phyloP scores from a whole-genome alignment of 2,329 filamentous ascomycete species.

The Chaetomiaceae sp. region DNA sequence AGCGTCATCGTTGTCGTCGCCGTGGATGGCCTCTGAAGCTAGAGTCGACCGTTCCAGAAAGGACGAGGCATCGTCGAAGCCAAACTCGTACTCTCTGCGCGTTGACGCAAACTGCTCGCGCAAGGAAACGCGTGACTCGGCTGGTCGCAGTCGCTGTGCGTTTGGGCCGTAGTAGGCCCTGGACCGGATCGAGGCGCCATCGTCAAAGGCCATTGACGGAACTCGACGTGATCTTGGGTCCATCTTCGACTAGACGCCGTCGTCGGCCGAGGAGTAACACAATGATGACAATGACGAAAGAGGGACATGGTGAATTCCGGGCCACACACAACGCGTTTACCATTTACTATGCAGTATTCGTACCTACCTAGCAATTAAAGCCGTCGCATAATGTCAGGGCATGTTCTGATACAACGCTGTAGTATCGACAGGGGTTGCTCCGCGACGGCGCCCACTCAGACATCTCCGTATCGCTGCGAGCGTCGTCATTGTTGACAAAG shows the following conservation, averaged over 20 bases:
- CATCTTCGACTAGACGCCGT: neutral
- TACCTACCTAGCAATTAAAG: neutral
- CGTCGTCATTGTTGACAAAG: too few species aligned
- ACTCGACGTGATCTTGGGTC: neutral
- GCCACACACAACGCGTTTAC: neutral
- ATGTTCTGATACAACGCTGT: constrained; percentile 3
- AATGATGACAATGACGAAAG: neutral
- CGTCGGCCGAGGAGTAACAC: neutral
- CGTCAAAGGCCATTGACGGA: constrained; percentile 6
- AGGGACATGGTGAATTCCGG: neutral
- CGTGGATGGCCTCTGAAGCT: constrained; percentile 21
- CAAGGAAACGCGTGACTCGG: constrained; percentile 36
- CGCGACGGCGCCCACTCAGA: neutral
- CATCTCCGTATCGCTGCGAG: too few species aligned
- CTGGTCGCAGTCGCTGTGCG: constrained; percentile 29
- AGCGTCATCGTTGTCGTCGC: constrained; percentile 25
- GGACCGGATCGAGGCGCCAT: constrained; percentile 9
- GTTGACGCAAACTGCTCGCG: constrained; percentile 47
- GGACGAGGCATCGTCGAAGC: constrained; percentile 45
- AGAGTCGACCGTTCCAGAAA: constrained; percentile 35
- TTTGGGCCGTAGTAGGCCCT: neutral
- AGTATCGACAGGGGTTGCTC: neutral
- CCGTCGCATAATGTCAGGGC: constrained; percentile 1
- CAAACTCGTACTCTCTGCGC: constrained; percentile 44
- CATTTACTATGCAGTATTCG: too few species aligned